Percentiles rank a stretch among this genome's conserved stretches.
phyloP scores from a whole-genome alignment of 805 yeast species.

The Dipodascus albidus region DNA sequence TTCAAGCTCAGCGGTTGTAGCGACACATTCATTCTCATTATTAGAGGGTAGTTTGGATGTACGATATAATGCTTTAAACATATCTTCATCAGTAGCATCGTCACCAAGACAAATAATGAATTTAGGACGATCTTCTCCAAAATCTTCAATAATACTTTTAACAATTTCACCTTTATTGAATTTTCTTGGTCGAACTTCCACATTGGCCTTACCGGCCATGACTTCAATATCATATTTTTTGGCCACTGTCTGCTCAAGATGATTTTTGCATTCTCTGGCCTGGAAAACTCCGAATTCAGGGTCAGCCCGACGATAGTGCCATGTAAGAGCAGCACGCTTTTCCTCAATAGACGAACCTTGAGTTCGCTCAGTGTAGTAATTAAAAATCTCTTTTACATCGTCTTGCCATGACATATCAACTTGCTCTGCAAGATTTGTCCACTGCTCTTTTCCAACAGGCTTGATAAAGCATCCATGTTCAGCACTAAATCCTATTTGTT shows the following conservation, averaged over 20 bases:
- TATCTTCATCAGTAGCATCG: constrained; percentile 94
- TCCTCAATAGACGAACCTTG: constrained; percentile 82
- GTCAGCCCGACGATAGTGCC: constrained; percentile 95
- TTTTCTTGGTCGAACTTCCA: constrained; percentile 92
- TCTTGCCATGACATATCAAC: constrained; percentile 92
- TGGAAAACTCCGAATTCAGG: constrained; percentile 88
- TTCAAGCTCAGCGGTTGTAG: not conserved
- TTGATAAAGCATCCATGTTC: constrained; percentile 97
- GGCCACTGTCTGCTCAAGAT: constrained; percentile 48
- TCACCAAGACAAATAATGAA: constrained; percentile 89
- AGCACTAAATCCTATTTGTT: constrained; percentile 72
- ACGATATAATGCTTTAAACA: constrained; percentile 66
- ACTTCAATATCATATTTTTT: constrained; percentile 75
- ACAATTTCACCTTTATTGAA: constrained; percentile 97
- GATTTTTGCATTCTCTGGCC: constrained; percentile 60
- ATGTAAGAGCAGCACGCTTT: constrained; percentile 88
- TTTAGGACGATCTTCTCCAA: constrained; percentile 47
- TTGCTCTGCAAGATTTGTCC: constrained; percentile 78
- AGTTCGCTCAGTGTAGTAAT: constrained; percentile 69
- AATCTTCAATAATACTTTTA: constrained; percentile 51
- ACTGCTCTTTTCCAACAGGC: constrained; percentile 46
- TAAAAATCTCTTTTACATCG: constrained; percentile 66
- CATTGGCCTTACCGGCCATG: constrained; percentile 94
- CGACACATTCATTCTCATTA: not conserved
- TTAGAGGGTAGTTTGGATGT: not conserved